phyloP scores from a whole-genome alignment of 164 flowering plant genomes.

The Protea cynaroides region DNA sequence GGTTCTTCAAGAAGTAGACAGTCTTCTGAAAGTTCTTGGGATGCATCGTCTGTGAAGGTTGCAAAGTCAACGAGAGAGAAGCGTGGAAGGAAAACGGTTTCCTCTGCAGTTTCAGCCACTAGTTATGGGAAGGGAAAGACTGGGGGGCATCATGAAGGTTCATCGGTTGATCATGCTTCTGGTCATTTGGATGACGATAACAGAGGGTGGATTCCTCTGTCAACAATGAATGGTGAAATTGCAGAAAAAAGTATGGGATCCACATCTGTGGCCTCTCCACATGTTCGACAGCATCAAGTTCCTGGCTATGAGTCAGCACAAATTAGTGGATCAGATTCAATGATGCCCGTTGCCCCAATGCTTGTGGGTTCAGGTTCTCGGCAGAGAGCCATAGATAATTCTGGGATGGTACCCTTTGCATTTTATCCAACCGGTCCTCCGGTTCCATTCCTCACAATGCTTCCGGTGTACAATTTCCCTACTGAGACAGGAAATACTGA shows the following conservation, averaged over 20 bases:
- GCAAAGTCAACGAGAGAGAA: conserved; percentile 61
- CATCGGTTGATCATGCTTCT: conserved; percentile 37
- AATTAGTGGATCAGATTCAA: conserved; percentile 58
- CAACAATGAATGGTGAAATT: conserved; percentile 34
- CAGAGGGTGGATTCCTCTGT: conserved; percentile 44
- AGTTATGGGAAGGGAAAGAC: conserved; percentile 46
- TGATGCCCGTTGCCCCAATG: conserved; percentile 59
- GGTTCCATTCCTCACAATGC: conserved; percentile 78
- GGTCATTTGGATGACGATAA: conserved; percentile 49
- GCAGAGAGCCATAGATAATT: conserved; percentile 44
- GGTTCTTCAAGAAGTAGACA: conserved; percentile 60
- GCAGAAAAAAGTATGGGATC: conserved; percentile 37
- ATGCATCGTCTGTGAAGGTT: conserved; percentile 58
- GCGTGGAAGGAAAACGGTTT: conserved; percentile 49
- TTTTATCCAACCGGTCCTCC: conserved; percentile 96
- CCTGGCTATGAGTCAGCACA: conserved; percentile 54
- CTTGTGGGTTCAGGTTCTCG: conserved; percentile 53
- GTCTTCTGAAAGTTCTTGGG: conserved; percentile 84
- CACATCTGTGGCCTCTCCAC: conserved; percentile 28
- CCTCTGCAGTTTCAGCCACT: conserved; percentile 29
- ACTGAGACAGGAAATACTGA: conserved; percentile 46
- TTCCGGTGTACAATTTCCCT: conserved; percentile 60
- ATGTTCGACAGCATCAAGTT: conserved; percentile 36
- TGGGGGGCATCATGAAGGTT: conserved; percentile 29
- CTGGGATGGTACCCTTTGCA: conserved; percentile 44